Evolutionary conservation across 2,329 filamentous ascomycete species (phyloP).

Genomic region (Colletotrichum chrysophilum): DNA sequence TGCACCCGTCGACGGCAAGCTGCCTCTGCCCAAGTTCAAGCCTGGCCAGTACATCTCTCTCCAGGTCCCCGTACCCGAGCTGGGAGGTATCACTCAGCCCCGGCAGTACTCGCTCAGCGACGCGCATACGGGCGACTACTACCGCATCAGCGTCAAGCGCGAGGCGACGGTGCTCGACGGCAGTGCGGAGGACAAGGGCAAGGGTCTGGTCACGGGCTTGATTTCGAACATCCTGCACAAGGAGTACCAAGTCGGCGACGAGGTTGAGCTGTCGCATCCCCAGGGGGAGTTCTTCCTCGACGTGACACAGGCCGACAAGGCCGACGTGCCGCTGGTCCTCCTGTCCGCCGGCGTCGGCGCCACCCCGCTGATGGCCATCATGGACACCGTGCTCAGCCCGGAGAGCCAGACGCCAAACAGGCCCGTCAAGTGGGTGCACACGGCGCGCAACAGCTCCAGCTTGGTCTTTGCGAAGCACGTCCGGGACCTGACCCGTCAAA

Average conservation of each 20-base stretch:
- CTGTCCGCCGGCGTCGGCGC: constrained; percentile 73
- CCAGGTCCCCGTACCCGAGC: constrained; percentile 63
- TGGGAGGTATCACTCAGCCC: constrained; percentile 67
- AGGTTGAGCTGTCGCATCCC: constrained; percentile 60
- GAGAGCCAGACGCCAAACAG: constrained; percentile 34
- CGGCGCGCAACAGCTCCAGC: constrained; percentile 52
- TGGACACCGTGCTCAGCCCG: constrained; percentile 54
- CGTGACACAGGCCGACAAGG: constrained; percentile 40
- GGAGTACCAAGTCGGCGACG: constrained; percentile 52
- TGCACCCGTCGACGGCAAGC: constrained; percentile 61
- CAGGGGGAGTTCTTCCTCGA: constrained; percentile 69
- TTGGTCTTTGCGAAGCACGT: constrained; percentile 63
- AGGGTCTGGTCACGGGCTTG: constrained; percentile 46
- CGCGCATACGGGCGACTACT: constrained; percentile 54
- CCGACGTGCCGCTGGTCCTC: constrained; percentile 62
- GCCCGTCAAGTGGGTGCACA: constrained; percentile 69
- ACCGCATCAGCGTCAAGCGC: constrained; percentile 78
- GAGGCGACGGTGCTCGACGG: constrained; percentile 42
- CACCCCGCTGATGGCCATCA: constrained; percentile 70
- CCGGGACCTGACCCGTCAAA: constrained; percentile 42
- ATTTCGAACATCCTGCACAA: constrained; percentile 60
- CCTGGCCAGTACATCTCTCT: constrained; percentile 79
- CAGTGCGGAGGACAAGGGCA: constrained; percentile 34
- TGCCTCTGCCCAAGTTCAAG: constrained; percentile 61
- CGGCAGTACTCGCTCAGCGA: constrained; percentile 80